Evolutionary conservation across 2,329 filamentous ascomycete species (phyloP).

Genomic region (Parafenestella ontariensis): DNA sequence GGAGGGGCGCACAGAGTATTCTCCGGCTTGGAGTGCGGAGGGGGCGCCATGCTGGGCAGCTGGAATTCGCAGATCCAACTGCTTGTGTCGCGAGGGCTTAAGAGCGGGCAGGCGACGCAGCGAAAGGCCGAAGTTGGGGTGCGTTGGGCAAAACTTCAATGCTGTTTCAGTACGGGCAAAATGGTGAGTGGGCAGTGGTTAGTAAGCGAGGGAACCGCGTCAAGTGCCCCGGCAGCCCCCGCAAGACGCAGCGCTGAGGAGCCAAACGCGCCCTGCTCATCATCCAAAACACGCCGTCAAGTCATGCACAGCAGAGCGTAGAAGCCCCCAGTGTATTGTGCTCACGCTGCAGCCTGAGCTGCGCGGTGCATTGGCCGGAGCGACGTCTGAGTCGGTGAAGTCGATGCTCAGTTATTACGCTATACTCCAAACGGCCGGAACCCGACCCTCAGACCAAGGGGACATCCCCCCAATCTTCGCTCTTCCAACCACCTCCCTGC

Average conservation of each 20-base stretch:
- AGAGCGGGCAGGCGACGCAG: slow-evolving; percentile 38
- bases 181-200: slow-evolving; percentile 21
- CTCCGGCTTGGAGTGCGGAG: slow-evolving; percentile 96
- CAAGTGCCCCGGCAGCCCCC: background rate
- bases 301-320: background rate
- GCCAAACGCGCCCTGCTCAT: background rate
- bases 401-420: slow-evolving; percentile 10
- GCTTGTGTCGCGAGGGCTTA: slow-evolving; percentile 37
- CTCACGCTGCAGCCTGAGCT: background rate
- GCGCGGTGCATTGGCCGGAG: background rate
- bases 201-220: slow-evolving; percentile 19
- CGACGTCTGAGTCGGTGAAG: slow-evolving; percentile 7
- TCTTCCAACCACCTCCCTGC: slow-evolving; percentile 30
- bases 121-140: slow-evolving; percentile 19
- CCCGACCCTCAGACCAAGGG: slow-evolving; percentile 18
- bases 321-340: background rate
- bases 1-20: slow-evolving; percentile 74
- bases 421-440: slow-evolving; percentile 10
- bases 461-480: slow-evolving; percentile 9
- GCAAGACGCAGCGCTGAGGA: background rate
- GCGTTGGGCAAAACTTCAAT: slow-evolving; percentile 25
- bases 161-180: slow-evolving; percentile 22
- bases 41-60: slow-evolving; percentile 78
- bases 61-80: slow-evolving; percentile 33
- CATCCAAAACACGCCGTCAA: background rate